These are phyloP conservation scores for Penicillium paradoxum DNA, from an alignment of 495 filamentous ascomycete genomes.

Conservation along the genomic window DNA sequence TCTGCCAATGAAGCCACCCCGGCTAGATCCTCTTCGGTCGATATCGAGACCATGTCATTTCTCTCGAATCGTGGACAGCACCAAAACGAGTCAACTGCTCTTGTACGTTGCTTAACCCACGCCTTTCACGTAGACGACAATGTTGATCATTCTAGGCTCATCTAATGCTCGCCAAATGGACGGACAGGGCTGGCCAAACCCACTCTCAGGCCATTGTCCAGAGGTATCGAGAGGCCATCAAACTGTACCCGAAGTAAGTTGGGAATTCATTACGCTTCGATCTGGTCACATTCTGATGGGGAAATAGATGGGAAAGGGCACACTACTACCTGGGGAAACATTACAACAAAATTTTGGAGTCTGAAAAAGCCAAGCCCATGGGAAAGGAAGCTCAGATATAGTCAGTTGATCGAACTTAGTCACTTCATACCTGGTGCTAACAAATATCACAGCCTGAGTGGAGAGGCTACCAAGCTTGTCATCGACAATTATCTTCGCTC, in stretches of 20 bases:
- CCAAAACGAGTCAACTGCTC: conserved; percentile 45
- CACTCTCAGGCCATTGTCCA: conserved; percentile 69
- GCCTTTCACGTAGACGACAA: not conserved
- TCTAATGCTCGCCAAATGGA: conserved; percentile 91
- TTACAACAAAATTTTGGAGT: conserved; percentile 93
- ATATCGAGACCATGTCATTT: conserved; percentile 29
- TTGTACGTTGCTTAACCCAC: conserved; percentile 21
- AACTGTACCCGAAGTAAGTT: conserved; percentile 37
- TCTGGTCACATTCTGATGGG: conserved; percentile 9
- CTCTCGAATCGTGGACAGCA: conserved; percentile 34
- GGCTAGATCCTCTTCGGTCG: conserved; percentile 41
- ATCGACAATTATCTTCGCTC: conserved; percentile 91
- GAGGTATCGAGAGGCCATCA: conserved; percentile 69
- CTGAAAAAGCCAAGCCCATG: conserved; percentile 70
- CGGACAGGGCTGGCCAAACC: conserved; percentile 87
- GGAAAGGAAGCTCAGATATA: conserved; percentile 56
- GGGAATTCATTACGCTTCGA: not conserved
- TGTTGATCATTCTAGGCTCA: conserved; percentile 50
- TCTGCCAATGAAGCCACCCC: conserved; percentile 61
- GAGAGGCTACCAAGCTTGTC: conserved; percentile 81
- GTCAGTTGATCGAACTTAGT: conserved; percentile 21
- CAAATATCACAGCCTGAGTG: conserved; percentile 44
- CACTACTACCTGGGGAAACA: conserved; percentile 96
- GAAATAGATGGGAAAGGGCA: conserved; percentile 80
- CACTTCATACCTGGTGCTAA: not conserved